Conservation (phyloP, 1,284 basidiomycete species). For the Marasmius fiardii region DNA sequence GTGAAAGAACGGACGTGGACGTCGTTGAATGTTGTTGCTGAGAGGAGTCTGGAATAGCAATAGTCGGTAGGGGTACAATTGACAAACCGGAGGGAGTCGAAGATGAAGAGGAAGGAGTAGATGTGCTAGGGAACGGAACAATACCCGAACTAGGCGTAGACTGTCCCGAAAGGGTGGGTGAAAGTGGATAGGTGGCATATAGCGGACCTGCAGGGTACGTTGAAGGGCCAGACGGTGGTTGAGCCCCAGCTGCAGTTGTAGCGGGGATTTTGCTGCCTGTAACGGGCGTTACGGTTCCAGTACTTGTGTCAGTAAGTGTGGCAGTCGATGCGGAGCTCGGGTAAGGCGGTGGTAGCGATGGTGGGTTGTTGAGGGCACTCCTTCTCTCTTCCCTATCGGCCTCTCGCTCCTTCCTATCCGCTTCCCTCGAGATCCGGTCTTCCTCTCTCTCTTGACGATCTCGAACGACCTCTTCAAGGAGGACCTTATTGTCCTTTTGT, state of each 20-base stretch:
- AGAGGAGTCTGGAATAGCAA: background rate
- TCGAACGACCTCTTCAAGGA: slow-evolving; percentile 21
- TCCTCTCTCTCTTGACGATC: background rate
- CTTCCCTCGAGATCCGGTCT: background rate
- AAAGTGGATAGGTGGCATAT: background rate
- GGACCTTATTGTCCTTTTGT: slow-evolving; percentile 17
- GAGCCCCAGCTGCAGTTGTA: background rate
- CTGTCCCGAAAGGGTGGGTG: background rate
- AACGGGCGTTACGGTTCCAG: background rate
- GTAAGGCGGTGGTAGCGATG: background rate
- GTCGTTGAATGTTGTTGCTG: background rate
- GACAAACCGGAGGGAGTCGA: background rate
- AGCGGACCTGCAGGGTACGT: background rate
- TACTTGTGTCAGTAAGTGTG: background rate
- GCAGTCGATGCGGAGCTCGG: background rate
- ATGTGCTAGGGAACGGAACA: background rate
- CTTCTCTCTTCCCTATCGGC: background rate
- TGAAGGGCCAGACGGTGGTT: background rate
- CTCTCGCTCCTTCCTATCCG: background rate
- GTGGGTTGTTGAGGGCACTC: background rate
- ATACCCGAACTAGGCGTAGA: background rate
- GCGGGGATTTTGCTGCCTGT: background rate
- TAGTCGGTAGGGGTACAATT: background rate
- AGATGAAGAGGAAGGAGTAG: background rate
- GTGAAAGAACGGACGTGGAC: background rate